These are phyloP conservation scores for Metschnikowia noctiluminum DNA, from an alignment of 805 yeast genomes.

Conservation along the genomic window DNA sequence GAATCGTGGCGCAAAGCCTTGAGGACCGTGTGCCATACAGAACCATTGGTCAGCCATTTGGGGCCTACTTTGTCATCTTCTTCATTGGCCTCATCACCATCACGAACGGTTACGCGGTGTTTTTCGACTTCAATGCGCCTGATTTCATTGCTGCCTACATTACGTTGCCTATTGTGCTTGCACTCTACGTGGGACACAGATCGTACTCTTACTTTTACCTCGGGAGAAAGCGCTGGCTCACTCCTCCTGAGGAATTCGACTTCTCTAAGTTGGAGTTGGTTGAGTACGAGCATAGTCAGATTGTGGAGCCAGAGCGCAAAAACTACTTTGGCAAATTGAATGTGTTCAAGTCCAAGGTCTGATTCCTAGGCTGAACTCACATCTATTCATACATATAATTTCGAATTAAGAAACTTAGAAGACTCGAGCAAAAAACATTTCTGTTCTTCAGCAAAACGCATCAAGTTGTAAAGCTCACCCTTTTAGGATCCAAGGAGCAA, in stretches of 20 bases:
- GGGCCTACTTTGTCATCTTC: constrained; percentile 52
- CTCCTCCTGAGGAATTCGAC: constrained; percentile 58
- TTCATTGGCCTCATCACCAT: constrained; percentile 51
- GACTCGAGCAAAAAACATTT: too few species aligned
- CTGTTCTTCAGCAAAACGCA: too few species aligned
- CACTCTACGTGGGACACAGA: constrained; percentile 58
- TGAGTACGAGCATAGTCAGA: constrained; percentile 48
- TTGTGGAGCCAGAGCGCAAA: constrained; percentile 20
- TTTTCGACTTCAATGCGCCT: constrained; percentile 52
- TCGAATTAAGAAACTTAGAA: too few species aligned
- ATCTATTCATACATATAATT: too few species aligned
- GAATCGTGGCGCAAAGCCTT: constrained; percentile 50
- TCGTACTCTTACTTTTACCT: constrained; percentile 32
- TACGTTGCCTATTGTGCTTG: constrained; percentile 55
- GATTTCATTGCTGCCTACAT: constrained; percentile 73
- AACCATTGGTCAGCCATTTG: constrained; percentile 54
- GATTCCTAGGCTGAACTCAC: too few species aligned
- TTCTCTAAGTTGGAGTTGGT: constrained; percentile 56
- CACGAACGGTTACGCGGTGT: constrained; percentile 73
- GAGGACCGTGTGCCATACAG: constrained; percentile 56
- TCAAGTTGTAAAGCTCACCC: too few species aligned
- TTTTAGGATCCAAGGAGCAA: too few species aligned
- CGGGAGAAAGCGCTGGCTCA: constrained; percentile 35
- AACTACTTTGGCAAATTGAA: too few species aligned
- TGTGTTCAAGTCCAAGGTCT: too few species aligned